Base-by-base conservation (phyloP, 176 grass and related monocot species). In the Raddia guianensis region DNA sequence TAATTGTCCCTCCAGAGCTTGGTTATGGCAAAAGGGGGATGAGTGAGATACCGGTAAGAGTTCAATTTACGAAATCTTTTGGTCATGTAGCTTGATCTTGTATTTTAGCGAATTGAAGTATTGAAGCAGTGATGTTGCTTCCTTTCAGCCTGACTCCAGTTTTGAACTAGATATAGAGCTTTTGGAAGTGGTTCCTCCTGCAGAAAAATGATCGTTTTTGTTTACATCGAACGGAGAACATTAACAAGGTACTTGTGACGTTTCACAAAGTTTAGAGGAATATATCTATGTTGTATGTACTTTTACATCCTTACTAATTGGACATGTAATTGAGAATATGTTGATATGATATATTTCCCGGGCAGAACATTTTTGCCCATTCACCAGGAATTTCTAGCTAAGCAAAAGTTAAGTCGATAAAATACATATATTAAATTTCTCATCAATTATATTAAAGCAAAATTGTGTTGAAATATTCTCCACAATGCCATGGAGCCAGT, bases 111-210 rank as follows among this genome's bases (percentile, higher is more conserved):
- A 9, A 54, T 65, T 66, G 6, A 53, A 34, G 45, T 51, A 34
- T 33, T 74, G 56, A 74, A 12, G 6, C 1, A 9, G 4, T 56
- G n/a, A 53, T 47, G 15, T 79, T 78, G 50, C 15, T 79, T 12
- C 19, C 54, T 85, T 94, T 83, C 86, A 98, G 88, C 84, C 95
- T 63, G 86, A 84, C 62, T 72, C 87, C 63, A 80, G 65, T 69
- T 94, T 94, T 87, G 90, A 94, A 82, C 84, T 98, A 61, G 86
- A 98, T 70, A 78, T 94, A 80, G 92, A 98, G 75, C 88, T 98
- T 84, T 78, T 93, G 81, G 52, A 87, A 94, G 75, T 93, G 20
- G 62, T 58, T 7, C 75, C 86, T 86, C 88, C 88, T 8, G 49
- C 73, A 72, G 80, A 74, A 73, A 87, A 87, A 34, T 91, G 63